phyloP scores from a whole-genome alignment of 108 stramenopile genomes.

The Cyclotella cryptica region DNA sequence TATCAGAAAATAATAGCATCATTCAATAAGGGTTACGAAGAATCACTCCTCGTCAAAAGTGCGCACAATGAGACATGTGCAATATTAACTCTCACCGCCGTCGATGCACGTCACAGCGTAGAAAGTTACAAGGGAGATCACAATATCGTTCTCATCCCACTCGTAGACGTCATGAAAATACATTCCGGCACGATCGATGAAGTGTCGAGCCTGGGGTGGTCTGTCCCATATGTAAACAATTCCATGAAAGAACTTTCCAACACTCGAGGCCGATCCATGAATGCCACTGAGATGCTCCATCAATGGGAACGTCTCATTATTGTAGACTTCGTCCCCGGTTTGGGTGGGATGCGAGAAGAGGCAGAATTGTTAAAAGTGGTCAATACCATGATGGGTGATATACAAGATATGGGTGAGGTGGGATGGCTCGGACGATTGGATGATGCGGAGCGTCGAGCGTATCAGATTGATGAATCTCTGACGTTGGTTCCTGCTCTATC shows the following conservation, averaged over 20 bases:
- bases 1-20: constrained; percentile 30
- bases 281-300: constrained; percentile 36
- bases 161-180: constrained; percentile 47
- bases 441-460: constrained; percentile 8
- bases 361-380: constrained; percentile 35
- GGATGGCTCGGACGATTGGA: constrained; percentile 27
- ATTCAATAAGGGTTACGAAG: constrained; percentile 37
- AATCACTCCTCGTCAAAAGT: constrained; percentile 26
- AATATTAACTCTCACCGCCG: constrained; percentile 26
- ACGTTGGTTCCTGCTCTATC: constrained; percentile 34
- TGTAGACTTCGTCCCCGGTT: constrained; percentile 47
- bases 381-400: constrained; percentile 51
- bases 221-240: constrained; percentile 31
- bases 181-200: constrained; percentile 50
- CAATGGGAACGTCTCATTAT: constrained; percentile 50
- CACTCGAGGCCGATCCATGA: neutral
- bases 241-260: neutral
- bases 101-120: constrained; percentile 7
- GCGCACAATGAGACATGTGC: constrained; percentile 36
- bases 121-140: neutral
- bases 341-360: constrained; percentile 55
- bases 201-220: constrained; percentile 47
- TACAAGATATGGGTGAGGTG: constrained; percentile 56
- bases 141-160: constrained; percentile 24
- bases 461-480: constrained; percentile 23